Evolutionary conservation across 2,329 filamentous ascomycete genomes (phyloP), one percentile per base, ranked within the genome.

Genomic region (Pseudogymnoascus sp.): DNA sequence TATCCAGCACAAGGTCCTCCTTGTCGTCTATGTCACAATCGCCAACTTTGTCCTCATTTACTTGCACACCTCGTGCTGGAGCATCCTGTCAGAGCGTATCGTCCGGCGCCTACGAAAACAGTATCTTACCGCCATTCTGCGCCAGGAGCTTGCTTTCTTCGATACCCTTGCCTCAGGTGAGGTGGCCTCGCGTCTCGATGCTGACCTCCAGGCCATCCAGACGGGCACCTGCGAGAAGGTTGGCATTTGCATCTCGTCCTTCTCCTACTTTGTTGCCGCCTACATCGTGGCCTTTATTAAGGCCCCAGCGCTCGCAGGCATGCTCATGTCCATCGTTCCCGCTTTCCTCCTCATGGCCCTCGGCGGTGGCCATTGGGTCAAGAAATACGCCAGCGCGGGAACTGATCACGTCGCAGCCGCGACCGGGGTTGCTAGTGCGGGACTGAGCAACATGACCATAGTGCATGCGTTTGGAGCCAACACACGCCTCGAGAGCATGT

Each of bases 221-320:
- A 77, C 78, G 1, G 83, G 82, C 9, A 84, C 82, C 0, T 79
- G 79, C 1, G 83, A 85, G 71, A 86, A 86, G 67, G 82, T 83
- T 14, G 82, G 82, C 20, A 77, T 85, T 11, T 79, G 78, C 62
- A 73, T 85, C 2, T 75, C 77, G 14, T 81, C 77, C 22, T 65
- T 82, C n/a, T 80, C 80, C 0, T 85, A 83, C 68, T 85, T 85
- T 64, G 67, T 85, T 33, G 80, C 81, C 0, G 78, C 82, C 1
- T 85, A 83, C 62, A 76, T 83, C 14, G 79, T 85, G 18, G 82
- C 81, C 1, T 85, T 85, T 64, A 78, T 81, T 67, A 80, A 82
- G 63, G 77, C 83, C 66, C 75, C 77, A n/a, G 74, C 73, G 35
- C 74, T 86, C 5, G 80, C 82, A 8, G 81, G 75, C 2, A 82